These are phyloP conservation scores for Helianthus tuberosus DNA, from an alignment of 129 eudicot species.

Conservation along the genomic window DNA sequence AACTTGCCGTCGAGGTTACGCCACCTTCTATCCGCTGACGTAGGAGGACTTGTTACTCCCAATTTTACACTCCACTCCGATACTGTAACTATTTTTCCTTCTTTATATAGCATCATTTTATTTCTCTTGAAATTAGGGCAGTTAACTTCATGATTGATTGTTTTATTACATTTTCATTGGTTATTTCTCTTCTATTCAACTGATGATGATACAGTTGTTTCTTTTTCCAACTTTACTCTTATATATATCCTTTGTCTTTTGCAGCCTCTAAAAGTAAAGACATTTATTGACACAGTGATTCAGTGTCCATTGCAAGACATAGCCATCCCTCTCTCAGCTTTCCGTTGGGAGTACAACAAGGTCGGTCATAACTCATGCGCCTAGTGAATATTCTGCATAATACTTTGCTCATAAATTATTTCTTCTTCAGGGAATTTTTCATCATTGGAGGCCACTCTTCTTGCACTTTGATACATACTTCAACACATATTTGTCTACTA, in stretches of 20 bases:
- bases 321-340: constrained; percentile 94
- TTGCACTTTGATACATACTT: constrained; percentile 91
- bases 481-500: constrained; percentile 70
- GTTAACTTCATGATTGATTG: background rate
- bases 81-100: constrained; percentile 50
- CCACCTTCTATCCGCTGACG: constrained; percentile 74
- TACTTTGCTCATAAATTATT: constrained; percentile 13
- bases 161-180: background rate
- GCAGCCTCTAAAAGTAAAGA: constrained; percentile 88
- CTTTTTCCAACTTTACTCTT: constrained; percentile 3
- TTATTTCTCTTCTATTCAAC: too few relatives aligned
- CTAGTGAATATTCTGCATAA: background rate
- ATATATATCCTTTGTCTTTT: constrained; percentile 7
- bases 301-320: constrained; percentile 93
- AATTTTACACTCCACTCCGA: constrained; percentile 83
- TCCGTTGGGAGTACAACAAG: constrained; percentile 95
- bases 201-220: background rate
- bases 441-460: constrained; percentile 97
- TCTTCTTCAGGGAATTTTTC: constrained; percentile 86
- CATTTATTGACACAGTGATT: constrained; percentile 87
- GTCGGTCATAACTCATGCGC: constrained; percentile 48
- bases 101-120: background rate
- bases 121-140: too few relatives aligned
- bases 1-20: constrained; percentile 91
- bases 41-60: constrained; percentile 63